phyloP scores from a whole-genome alignment of 2,329 filamentous ascomycete species.

The Xylariaceae sp. region DNA sequence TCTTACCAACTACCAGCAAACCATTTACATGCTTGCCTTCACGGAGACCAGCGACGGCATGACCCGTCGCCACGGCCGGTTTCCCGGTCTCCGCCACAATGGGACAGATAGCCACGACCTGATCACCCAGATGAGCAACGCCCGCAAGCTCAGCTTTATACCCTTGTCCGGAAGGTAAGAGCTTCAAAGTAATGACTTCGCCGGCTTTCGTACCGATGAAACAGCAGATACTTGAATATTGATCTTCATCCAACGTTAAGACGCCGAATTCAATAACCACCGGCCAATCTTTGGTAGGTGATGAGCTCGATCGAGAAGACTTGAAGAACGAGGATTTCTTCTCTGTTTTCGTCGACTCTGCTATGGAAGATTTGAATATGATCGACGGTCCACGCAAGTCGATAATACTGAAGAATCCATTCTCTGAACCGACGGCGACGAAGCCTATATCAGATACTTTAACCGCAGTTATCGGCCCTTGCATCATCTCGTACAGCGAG shows the following conservation, averaged over 20 bases:
- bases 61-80: constrained; percentile 68
- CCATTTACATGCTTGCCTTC: constrained; percentile 73
- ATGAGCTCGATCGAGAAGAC: constrained; percentile 41
- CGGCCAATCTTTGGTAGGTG: constrained; percentile 62
- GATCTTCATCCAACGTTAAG: constrained; percentile 87
- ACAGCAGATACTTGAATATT: constrained; percentile 88
- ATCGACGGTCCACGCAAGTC: constrained; percentile 83
- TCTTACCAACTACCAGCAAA: constrained; percentile 65
- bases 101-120: constrained; percentile 69
- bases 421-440: constrained; percentile 77
- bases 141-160: constrained; percentile 72
- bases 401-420: constrained; percentile 72
- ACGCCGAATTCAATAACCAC: constrained; percentile 85
- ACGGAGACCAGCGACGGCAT: constrained; percentile 68
- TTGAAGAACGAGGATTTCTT: constrained; percentile 69
- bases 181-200: constrained; percentile 81
- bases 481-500: constrained; percentile 74
- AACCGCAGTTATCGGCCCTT: constrained; percentile 72
- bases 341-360: constrained; percentile 69
- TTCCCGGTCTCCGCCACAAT: constrained; percentile 74
- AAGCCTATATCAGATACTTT: constrained; percentile 92
- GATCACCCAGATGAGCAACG: constrained; percentile 58
- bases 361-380: constrained; percentile 68
- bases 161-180: constrained; percentile 67
- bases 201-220: constrained; percentile 86